Percentiles rank a stretch among this genome's conserved stretches.
Evolutionary conservation across 1,139 yeast genomes (phyloP).

Genomic region (Scheffersomyces illinoinensis): DNA sequence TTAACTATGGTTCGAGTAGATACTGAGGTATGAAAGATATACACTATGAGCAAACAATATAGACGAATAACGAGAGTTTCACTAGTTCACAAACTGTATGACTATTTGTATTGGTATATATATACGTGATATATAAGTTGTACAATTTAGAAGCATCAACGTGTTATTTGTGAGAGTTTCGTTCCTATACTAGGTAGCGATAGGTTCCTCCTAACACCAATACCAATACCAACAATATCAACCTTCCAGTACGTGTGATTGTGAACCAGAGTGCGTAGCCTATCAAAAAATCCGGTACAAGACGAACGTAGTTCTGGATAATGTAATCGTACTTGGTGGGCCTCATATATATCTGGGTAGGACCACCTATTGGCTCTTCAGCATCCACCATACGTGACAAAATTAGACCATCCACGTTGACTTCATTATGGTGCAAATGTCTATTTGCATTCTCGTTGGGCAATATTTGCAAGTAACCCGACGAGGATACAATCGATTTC

Average conservation of each 20-base stretch:
- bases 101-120: no score
- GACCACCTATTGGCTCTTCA: conserved; percentile 36
- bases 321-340: conserved; percentile 41
- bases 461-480: conserved; percentile 44
- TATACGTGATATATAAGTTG: no score
- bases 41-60: no score
- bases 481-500: conserved; percentile 34
- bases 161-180: no score
- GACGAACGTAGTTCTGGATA: conserved; percentile 29
- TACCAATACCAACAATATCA: conserved; percentile 14
- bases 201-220: conserved; percentile 7
- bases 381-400: background rate
- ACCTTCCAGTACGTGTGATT: conserved; percentile 42
- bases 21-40: no score
- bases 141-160: no score
- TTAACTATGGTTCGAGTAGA: no score
- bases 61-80: no score
- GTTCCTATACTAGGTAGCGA: background rate
- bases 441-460: conserved; percentile 26
- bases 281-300: conserved; percentile 32
- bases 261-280: conserved; percentile 43
- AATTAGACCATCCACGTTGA: conserved; percentile 1
- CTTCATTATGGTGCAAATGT: conserved; percentile 15
- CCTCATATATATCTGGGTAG: conserved; percentile 45
- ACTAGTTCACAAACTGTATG: background rate